Base-by-base conservation (phyloP, 2,329 filamentous ascomycete genomes). In the Escovopsis sp. region DNA sequence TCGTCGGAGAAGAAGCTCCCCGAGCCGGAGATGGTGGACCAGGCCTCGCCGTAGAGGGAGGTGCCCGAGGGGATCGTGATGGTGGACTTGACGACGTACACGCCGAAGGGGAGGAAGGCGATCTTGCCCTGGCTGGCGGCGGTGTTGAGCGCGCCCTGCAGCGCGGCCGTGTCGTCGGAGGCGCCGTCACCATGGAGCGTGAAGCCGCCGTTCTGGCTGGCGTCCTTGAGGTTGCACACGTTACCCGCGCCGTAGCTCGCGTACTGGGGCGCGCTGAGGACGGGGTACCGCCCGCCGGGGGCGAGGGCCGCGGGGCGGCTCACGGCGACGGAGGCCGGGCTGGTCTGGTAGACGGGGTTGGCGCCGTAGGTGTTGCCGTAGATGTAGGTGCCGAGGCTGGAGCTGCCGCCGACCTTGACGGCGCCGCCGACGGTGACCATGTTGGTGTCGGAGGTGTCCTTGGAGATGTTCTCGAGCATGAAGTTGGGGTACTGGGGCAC, bases 161-260 rank as follows among this genome's bases (percentile, higher is more conserved):
- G 60, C 3, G 70, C 70, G 3, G 57, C 54, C 3, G 75, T 78
- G 45, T 77, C 72, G 48, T 78, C 73, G 1, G 67, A 66, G 2
- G 52, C 50, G 11, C 70, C 73, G 47, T 77, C 63, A 33, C 72
- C 72, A 15, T 29, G 30, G 3, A 39, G 37, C n/a, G 37, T 27
- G 16, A 33, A 31, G 16, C 37, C 37, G 6, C 37, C 37, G 27
- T 39, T 39, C 27, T 39, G 34, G 16, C 4, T 36, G 9, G 34
- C 4, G 8, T 39, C 37, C 30, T 39, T 39, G 34, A 39, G 27
- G 27, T 39, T 39, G 27, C 36, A 14, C 18, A 39, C 37, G 29
- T 39, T 23, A 3, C 15, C 16, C 15, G 31, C 18, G 6, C 30
- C 36, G 21, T 33, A 31, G 27, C 12, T 21, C 8, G 37, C 37